Evolutionary conservation across 305 asterid species (phyloP).

Genomic region (Coffea humblotiana): DNA sequence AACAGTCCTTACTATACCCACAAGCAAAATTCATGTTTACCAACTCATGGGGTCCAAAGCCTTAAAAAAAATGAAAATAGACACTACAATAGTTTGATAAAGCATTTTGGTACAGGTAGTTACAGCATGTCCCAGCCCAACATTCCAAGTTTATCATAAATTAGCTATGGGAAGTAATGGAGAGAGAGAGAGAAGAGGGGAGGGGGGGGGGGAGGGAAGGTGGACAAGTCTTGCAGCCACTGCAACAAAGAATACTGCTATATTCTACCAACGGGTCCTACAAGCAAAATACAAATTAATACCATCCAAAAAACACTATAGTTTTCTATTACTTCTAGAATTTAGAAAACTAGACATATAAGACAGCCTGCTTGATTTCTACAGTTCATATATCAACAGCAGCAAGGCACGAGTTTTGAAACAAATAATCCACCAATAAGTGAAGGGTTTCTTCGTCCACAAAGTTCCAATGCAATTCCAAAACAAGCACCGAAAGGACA

Average conservation of each 20-base stretch:
- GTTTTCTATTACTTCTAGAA: not conserved
- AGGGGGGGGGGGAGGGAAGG: no score
- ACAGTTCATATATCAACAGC: not conserved
- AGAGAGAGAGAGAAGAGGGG: not conserved
- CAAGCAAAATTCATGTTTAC: not conserved
- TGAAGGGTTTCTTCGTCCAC: not conserved
- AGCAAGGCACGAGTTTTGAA: not conserved
- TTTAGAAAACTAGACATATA: not conserved
- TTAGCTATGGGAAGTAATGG: not conserved
- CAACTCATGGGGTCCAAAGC: slow-evolving; percentile 8
- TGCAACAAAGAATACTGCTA: not conserved
- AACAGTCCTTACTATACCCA: no score
- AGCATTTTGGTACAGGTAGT: not conserved
- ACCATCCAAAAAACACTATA: not conserved
- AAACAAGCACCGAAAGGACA: not conserved
- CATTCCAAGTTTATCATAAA: not conserved
- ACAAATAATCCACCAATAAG: not conserved
- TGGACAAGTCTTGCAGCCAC: not conserved
- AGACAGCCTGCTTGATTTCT: not conserved
- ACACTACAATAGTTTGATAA: not conserved
- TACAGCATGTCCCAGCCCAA: not conserved
- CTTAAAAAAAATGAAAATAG: slow-evolving; percentile 6
- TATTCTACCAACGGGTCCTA: not conserved
- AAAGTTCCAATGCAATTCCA: not conserved
- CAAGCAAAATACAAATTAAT: not conserved